Base-by-base conservation (phyloP, 768 basidiomycete genomes). In the Russula sp. region DNA sequence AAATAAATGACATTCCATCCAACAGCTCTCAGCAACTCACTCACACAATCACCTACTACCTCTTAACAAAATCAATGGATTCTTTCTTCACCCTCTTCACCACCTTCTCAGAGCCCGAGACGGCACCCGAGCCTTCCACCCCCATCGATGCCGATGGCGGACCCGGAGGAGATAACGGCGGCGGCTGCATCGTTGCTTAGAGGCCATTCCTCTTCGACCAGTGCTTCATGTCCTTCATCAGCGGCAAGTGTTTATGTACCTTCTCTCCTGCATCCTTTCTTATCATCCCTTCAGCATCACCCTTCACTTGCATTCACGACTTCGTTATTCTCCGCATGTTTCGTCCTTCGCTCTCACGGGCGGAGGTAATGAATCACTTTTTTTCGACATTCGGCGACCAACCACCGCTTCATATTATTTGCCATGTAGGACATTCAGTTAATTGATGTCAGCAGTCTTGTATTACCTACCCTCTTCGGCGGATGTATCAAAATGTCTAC, bases 41-140 rank as follows among this genome's bases (percentile, higher is more conserved):
- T 28, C 14, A 16, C 49, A 50, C 7, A 6, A 28, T 1, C 26
- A 50, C 16, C 16, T 18, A 8, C 13, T 18, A 18, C 13, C 26
- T 50, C 49, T 22, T 24, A 50, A 50, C 26, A 50, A 30, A 26
- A 50, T 16, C 57, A 64, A 59, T 59, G 63, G 57, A 64, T 46
- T 53, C 58, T 5, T 64, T 60, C 51, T 48, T 44, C 8, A 40
- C 58, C 0, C 30, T 55, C 42, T 44, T 49, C 26, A 28, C 51
- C 42, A 7, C 40, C 51, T 22, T 26, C 16, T 0, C 60, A 9
- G 54, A 62, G 52, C 18, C 64, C 36, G 30, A 28, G 36, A 13
- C 59, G n/a, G 59, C 20, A 1, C 24, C 44, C 8, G n/a, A 56
- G 30, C 40, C 63, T 9, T 32, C 59, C 5, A 54, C 30, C 8